phyloP scores from a whole-genome alignment of 805 yeast genomes.

The Schizosaccharomyces osmophilus region DNA sequence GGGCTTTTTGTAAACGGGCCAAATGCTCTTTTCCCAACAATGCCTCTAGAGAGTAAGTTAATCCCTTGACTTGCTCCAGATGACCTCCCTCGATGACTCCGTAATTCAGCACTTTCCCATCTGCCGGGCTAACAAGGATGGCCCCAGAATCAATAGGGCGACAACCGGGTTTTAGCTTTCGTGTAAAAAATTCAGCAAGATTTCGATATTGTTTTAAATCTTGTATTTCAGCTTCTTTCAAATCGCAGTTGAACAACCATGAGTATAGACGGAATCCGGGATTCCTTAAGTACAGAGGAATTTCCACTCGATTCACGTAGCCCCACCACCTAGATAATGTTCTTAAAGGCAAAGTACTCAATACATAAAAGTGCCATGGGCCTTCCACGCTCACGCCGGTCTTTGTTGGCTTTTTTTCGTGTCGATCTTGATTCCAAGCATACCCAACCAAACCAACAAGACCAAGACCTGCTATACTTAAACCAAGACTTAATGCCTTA shows the following conservation, averaged over 20 bases:
- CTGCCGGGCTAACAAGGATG: conserved; percentile 69
- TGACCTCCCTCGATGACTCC: conserved; percentile 50
- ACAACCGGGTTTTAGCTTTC: conserved; percentile 50
- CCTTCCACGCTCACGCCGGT: neutral
- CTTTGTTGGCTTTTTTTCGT: neutral
- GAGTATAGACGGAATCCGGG: conserved; percentile 66
- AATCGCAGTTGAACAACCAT: conserved; percentile 57
- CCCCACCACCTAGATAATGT: conserved; percentile 92
- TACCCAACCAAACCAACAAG: neutral
- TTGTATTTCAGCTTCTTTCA: conserved; percentile 70
- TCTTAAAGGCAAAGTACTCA: conserved; percentile 42
- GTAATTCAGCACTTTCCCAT: conserved; percentile 67
- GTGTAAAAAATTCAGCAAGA: conserved; percentile 73
- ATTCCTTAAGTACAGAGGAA: conserved; percentile 72
- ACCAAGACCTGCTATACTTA: neutral
- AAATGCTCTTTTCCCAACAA: conserved; percentile 33
- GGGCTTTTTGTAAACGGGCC: conserved; percentile 21
- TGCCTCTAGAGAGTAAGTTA: conserved; percentile 75
- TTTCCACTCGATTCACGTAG: conserved; percentile 48
- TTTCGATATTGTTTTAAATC: conserved; percentile 52
- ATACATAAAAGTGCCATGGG: conserved; percentile 1
- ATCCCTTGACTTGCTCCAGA: conserved; percentile 90
- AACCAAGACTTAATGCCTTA: neutral
- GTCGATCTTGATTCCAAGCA: neutral
- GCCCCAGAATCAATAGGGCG: conserved; percentile 49